These are phyloP conservation scores for Russula brevipes DNA, from an alignment of 768 basidiomycete species.

Conservation along the genomic window DNA sequence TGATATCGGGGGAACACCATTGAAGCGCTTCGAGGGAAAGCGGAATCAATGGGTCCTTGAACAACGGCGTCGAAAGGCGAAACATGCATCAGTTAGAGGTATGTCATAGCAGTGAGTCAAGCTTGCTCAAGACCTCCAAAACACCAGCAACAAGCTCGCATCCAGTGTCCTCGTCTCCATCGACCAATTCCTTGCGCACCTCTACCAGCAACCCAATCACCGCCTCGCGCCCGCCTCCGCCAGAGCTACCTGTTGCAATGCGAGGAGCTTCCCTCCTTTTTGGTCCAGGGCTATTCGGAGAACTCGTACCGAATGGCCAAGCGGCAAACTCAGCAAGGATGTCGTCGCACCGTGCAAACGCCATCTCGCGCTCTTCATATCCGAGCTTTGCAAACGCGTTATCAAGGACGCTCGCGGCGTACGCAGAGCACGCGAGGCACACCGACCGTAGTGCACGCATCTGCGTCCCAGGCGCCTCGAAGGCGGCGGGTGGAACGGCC, in stretches of 20 bases:
- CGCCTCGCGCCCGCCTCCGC: slow-evolving; percentile 53
- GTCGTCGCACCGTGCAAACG: slow-evolving; percentile 91
- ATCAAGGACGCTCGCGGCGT: slow-evolving; percentile 92
- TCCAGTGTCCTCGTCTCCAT: slow-evolving; percentile 69
- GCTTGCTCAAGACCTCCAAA: slow-evolving; percentile 85
- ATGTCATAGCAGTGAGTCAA: slow-evolving; percentile 75
- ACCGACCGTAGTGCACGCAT: slow-evolving; percentile 78
- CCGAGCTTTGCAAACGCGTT: slow-evolving; percentile 85
- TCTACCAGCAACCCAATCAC: slow-evolving; percentile 71
- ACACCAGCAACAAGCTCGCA: slow-evolving; percentile 93
- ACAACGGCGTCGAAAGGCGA: slow-evolving; percentile 3
- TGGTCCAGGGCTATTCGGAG: slow-evolving; percentile 20
- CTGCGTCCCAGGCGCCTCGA: slow-evolving; percentile 73
- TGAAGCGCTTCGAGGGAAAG: neutral
- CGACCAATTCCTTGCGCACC: slow-evolving; percentile 62
- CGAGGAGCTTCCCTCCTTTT: slow-evolving; percentile 38
- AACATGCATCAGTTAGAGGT: slow-evolving; percentile 11
- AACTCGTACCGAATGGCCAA: slow-evolving; percentile 75
- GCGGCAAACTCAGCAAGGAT: slow-evolving; percentile 83
- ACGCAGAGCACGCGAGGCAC: slow-evolving; percentile 83
- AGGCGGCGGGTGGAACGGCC: slow-evolving; percentile 67
- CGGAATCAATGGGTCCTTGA: slow-evolving; percentile 8
- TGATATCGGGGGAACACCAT: neutral
- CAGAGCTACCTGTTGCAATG: slow-evolving; percentile 52
- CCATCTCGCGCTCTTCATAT: slow-evolving; percentile 91